Base-by-base conservation (phyloP, 805 yeast genomes). In the Candida ulmi region DNA sequence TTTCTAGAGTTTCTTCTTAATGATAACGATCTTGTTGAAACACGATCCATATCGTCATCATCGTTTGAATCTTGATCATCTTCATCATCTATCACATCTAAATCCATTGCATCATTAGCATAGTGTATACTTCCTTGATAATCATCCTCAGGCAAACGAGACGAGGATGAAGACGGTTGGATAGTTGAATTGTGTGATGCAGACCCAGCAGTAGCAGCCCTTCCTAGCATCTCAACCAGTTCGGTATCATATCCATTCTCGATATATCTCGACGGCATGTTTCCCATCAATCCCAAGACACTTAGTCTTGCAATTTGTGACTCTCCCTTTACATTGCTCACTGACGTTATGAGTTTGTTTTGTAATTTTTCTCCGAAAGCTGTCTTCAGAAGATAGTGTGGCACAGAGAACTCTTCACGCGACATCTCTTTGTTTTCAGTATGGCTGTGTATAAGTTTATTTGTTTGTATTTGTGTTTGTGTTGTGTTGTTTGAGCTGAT, bases 1-100 rank as follows among this genome's bases (percentile, higher is more conserved):
- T 50, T 49, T 38, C 63, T 54, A 8, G 60, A 57, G 9, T 19
- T 44, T 42, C 34, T 18, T 19, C 34, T 31, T 41, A 61, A 46
- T 17, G 29, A 17, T n/a, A 12, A 9, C 2, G 36, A 27, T 17
- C 33, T 31, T 7, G 17, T 34, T 18, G 33, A 30, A 9, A 17
- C 5, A 8, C 17, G 33, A n/a, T 33, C 35, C 17, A 29, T 13
- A 16, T 35, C 41, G 23, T 24, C 36, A 33, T 23, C 29, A 3
- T 25, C 29, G 5, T 23, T 17, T 7, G 8, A 21, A n/a, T 13
- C 27, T 16, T 33, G 28, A 15, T 13, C n/a, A 24, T 25, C 21
- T 9, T 33, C 38, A 12, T 40, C 42, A n/a, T 40, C 46, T 2
- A 33, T 41, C 11, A 35, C 43, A 21, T 50, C 55, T 7, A 41